A percentile compares a stretch with the other conserved stretches of the same genome.
These are phyloP conservation scores for Verticillium tricorpus DNA, from an alignment of 2,329 filamentous ascomycete genomes.

Conservation along the genomic window DNA sequence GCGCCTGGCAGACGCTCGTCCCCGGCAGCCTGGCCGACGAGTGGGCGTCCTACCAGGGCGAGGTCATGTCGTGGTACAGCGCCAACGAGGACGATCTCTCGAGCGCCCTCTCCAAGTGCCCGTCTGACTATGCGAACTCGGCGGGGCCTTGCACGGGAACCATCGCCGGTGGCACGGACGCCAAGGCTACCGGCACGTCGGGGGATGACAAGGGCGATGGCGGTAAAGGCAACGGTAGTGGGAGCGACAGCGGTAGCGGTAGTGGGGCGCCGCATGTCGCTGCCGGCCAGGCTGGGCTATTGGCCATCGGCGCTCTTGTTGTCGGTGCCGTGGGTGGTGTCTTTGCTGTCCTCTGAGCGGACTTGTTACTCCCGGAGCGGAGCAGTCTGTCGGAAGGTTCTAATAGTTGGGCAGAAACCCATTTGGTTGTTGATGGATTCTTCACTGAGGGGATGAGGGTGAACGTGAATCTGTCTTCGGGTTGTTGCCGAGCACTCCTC, in stretches of 20 bases:
- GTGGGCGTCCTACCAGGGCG: constrained; percentile 1
- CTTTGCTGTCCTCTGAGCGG: neutral
- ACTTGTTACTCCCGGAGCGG: too few relatives aligned
- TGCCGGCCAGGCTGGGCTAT: neutral
- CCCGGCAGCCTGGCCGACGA: neutral
- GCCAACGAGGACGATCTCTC: neutral
- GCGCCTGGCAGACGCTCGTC: constrained; percentile 3
- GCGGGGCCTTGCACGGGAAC: constrained; percentile 1
- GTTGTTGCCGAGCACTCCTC: too few relatives aligned
- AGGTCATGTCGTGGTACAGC: constrained; percentile 3
- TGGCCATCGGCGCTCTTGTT: neutral
- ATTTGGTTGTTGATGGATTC: too few relatives aligned
- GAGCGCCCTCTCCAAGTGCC: neutral
- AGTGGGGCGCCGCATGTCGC: neutral
- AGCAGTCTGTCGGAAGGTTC: too few relatives aligned
- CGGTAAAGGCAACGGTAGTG: neutral
- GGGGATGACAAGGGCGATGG: neutral
- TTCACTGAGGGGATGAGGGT: too few relatives aligned
- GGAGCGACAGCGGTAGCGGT: neutral
- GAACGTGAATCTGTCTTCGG: too few relatives aligned
- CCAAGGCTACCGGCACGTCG: neutral
- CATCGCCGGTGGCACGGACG: neutral
- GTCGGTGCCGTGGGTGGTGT: neutral
- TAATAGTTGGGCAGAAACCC: neutral
- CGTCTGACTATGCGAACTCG: neutral